Evolutionary conservation across 768 basidiomycete genomes (phyloP).

Genomic region (Termitomyces sp.): DNA sequence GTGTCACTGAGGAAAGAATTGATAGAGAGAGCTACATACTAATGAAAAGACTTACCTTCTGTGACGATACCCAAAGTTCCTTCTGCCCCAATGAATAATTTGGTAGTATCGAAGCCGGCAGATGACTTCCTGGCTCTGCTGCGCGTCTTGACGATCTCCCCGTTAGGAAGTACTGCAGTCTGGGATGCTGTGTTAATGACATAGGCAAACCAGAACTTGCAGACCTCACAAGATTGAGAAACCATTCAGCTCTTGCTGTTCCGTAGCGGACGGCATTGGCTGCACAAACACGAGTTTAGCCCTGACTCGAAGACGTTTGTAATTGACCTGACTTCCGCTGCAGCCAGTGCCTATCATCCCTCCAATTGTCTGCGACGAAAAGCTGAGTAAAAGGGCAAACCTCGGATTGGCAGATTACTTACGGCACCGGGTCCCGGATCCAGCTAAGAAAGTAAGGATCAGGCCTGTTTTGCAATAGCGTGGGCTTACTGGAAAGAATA

Average conservation of each 20-base stretch:
- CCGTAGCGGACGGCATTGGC: conserved; percentile 85
- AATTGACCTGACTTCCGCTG: conserved; percentile 61
- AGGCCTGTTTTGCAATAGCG: not conserved
- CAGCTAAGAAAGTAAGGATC: conserved; percentile 36
- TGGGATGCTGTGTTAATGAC: conserved; percentile 28
- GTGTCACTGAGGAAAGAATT: conserved; percentile 50
- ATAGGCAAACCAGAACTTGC: not conserved
- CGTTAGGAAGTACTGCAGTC: conserved; percentile 84
- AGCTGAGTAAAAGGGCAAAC: not conserved
- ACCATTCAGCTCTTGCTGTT: conserved; percentile 87
- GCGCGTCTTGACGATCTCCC: conserved; percentile 86
- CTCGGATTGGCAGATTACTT: conserved; percentile 19
- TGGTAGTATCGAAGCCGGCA: conserved; percentile 84
- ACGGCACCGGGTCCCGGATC: conserved; percentile 74
- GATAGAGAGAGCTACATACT: not conserved
- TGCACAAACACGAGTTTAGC: conserved; percentile 19
- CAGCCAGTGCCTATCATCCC: conserved; percentile 90
- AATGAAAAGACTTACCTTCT: conserved; percentile 49
- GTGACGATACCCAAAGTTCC: conserved; percentile 90
- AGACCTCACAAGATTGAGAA: conserved; percentile 65
- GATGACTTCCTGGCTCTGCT: conserved; percentile 78
- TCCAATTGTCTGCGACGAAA: conserved; percentile 62
- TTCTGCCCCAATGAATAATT: conserved; percentile 87
- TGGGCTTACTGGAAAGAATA: conserved; percentile 79
- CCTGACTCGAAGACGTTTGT: not conserved